Base-by-base conservation (phyloP, 1,139 yeast species). In the Nematodospora anomalae region DNA sequence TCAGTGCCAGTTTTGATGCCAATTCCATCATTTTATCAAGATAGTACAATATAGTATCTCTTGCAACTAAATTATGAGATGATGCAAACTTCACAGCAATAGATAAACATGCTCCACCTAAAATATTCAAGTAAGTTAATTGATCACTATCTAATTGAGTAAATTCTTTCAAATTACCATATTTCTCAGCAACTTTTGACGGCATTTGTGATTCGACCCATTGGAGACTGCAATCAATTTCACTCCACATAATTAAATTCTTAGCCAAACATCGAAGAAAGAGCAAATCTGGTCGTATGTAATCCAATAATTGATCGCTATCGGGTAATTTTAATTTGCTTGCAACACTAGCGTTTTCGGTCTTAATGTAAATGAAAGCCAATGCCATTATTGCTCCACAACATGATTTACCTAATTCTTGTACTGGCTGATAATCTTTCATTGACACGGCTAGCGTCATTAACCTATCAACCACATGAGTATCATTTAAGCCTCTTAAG, bases 351-450 rank as follows among this genome's bases (percentile, higher is more conserved):
- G 49, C 41, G 51, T 86, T 79, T 34, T 76, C 78, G 0, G 95
- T 80, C 49, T 76, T 81, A 65, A 89, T 60, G 52, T 79, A 89
- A 30, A 88, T 80, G 40, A 92, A 74, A 28, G 81, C 75, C 27
- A 94, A 60, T 0, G 97, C 96, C 33, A 87, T 59, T 1, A 86
- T 66, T 0, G 96, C 86, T 1, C 97, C 97, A 30, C 88, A 76
- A 38, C 86, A 78, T 0, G 95, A 80, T 50, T 83, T 83, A 46
- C 84, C 95, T 30, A 77, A 68, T 41, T 80, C 80, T 47, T 74
- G 76, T 6, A 66, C 66, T 3, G 83, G 79, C 49, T 84, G 94
- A 13, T 74, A 76, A 57, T 90, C 96, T 46, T 79, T 76, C 60
- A 78, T 70, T 0, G 81, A 72, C 0, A 75, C 69, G 0, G 90